These are phyloP conservation scores for Boletus tylopilopsis DNA, from an alignment of 768 basidiomycete genomes.

Conservation along the genomic window DNA sequence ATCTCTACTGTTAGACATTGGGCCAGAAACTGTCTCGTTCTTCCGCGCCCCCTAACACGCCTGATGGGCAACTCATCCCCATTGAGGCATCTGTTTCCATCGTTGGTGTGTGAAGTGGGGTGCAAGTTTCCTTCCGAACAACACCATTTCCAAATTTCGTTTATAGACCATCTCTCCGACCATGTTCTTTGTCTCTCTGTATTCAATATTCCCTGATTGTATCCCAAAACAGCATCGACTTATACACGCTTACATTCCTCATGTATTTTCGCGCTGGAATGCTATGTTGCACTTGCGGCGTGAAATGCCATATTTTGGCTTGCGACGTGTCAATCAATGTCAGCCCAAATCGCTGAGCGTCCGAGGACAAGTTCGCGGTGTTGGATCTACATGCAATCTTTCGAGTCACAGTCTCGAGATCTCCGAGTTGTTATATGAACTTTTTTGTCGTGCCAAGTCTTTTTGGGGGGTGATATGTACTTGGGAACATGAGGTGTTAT, in stretches of 20 bases:
- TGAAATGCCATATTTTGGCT: neutral
- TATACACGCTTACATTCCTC: neutral
- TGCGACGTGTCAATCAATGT: neutral
- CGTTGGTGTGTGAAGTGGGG: slow-evolving; percentile 26
- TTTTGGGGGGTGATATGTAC: no score
- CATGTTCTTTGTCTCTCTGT: no score
- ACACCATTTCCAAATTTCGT: neutral
- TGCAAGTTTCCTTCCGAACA: neutral
- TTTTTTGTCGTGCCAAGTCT: neutral
- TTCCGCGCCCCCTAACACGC: slow-evolving; percentile 35
- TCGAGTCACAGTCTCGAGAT: neutral
- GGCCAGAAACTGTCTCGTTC: slow-evolving; percentile 39
- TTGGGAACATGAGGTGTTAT: neutral
- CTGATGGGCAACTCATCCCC: slow-evolving; percentile 44
- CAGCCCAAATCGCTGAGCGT: neutral
- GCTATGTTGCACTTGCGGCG: neutral
- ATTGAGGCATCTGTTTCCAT: slow-evolving; percentile 41
- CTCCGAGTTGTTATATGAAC: neutral
- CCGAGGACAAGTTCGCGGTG: neutral
- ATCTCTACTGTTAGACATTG: slow-evolving; percentile 33
- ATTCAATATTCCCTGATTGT: slow-evolving; percentile 1
- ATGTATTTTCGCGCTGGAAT: neutral
- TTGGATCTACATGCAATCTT: neutral
- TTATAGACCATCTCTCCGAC: neutral
- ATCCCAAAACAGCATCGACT: neutral